Conservation (phyloP, 192 early-diverging fungal species). For the Umbelopsis sp. region DNA sequence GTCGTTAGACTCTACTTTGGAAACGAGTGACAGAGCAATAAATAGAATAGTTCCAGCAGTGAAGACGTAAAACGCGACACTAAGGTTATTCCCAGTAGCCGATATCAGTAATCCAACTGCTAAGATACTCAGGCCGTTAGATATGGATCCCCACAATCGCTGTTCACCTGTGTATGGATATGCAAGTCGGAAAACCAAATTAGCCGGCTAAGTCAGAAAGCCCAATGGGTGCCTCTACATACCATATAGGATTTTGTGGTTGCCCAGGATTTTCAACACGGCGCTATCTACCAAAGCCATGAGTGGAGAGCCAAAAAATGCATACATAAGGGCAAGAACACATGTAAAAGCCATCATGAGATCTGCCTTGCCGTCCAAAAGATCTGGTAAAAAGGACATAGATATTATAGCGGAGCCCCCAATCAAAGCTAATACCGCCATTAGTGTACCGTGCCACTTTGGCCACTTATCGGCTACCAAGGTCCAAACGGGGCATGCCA, state of each 20-base stretch:
- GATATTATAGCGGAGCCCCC: slow-evolving; percentile 19
- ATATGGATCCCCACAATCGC: slow-evolving; percentile 36
- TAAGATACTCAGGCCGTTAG: slow-evolving; percentile 30
- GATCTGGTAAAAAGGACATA: slow-evolving; percentile 13
- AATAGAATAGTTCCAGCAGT: slow-evolving; percentile 19
- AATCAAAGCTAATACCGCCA: slow-evolving; percentile 20
- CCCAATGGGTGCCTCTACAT: background rate
- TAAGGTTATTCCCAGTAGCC: slow-evolving; percentile 13
- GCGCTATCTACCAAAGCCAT: slow-evolving; percentile 37
- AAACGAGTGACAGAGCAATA: slow-evolving; percentile 16
- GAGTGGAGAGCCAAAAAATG: slow-evolving; percentile 35
- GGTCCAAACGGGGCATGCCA: slow-evolving; percentile 39
- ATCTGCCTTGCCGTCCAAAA: background rate
- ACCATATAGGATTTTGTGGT: slow-evolving; percentile 39
- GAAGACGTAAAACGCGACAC: slow-evolving; percentile 36
- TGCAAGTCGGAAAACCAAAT: no score
- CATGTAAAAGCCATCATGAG: slow-evolving; percentile 3
- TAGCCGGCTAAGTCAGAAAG: no score
- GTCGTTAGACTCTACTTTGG: slow-evolving; percentile 14
- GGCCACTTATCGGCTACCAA: slow-evolving; percentile 29
- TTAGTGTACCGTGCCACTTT: slow-evolving; percentile 25
- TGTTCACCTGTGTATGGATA: slow-evolving; percentile 25
- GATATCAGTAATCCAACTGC: slow-evolving; percentile 24
- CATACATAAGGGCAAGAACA: slow-evolving; percentile 21
- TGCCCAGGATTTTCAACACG: slow-evolving; percentile 35